Evolutionary conservation across 2,329 filamentous ascomycete species (phyloP), one percentile per base, ranked within the genome.

Genomic region (Trichophyton verrucosum): DNA sequence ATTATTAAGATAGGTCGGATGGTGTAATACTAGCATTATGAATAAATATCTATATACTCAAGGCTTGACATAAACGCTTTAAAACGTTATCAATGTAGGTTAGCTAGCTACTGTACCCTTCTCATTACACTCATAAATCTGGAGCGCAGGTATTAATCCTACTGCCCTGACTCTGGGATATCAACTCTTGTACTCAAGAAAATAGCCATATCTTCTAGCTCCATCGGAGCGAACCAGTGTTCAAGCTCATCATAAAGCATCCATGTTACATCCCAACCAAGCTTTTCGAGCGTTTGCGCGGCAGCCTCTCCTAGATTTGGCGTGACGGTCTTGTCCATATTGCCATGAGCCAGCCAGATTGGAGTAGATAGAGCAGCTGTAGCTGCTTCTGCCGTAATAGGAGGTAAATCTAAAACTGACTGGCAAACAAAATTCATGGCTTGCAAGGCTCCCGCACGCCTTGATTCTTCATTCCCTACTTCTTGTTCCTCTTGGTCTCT

Each of bases 181-280:
- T 62, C 61, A 33, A 51, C 64, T 33, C 60, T 53, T 1, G 60
- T 55, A 58, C 42, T 60, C 60, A 66, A 55, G 33, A 64, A 66
- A 24, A 56, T 60, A 3, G 61, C 62, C 53, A 66, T 42, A 58
- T 66, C 65, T 24, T 63, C 64, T 22, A 66, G 58, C 40, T 65
- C 62, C 36, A 60, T 59, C 9, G 59, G 57, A 46, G 57, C 59
- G 44, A 62, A 65, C 62, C 65, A 61, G 47, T 66, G 63, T 20
- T 60, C 60, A 20, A 67, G 40, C 1, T 62, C 65, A 17, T 66
- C 63, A 62, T 67, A 66, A 13, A 61, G 30, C 61, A 63, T 66
- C 42, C 61, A 64, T 1, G 65, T 63, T 11, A 66, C 63, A 44
- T 66, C 59, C 63, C 64, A 63, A 1, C 64, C 64, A 5, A 67